Evolutionary conservation across 1,139 yeast species (phyloP), one percentile per base, ranked within the genome.

Genomic region (Sugiyamaella castrensis): DNA sequence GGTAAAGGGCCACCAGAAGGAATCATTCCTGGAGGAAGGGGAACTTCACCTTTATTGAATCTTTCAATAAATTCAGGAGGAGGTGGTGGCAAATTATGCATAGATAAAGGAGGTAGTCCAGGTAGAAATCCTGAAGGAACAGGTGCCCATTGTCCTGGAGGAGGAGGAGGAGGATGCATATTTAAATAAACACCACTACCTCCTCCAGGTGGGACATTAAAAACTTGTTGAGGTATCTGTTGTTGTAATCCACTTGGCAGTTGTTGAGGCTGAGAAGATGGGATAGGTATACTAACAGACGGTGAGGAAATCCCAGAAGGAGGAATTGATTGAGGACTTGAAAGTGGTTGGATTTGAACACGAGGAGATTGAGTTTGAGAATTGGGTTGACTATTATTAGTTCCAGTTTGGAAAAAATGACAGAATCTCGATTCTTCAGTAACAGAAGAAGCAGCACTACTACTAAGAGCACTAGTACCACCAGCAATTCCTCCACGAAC

Each of bases 61-160:
- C 46, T 34, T 26, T 52, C 50, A 15, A 50, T 26, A 15, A 52
- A 43, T 24, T 52, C 55, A 10, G 55, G 55, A 16, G 53, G 53
- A 11, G 50, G 53, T 27, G 50, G 50, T 13, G 52, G 50, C n/a
- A 47, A 35, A 13, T 47, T 36, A 29, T 42, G 46, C 35, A 41
- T 10, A 26, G 31, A n/a, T 27, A 32, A 32, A 27, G 40, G 40
- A 19, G 24, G 24, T 3, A 12, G n/a, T 36, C 24, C 15, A n/a
- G 29, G 7, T 13, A 45, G 44, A 39, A 38, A 46, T 34, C 50
- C 50, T 19, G 47, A 38, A 19, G 46, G 44, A 12, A 37, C 38
- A 19, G 47, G 44, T 32, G 32, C 50, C 48, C 51, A 46, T 37
- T 40, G 47, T 31, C 43, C 52, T 36, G 38, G 42, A 37, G 35